Percentiles rank a stretch among this genome's conserved stretches.
phyloP scores from a whole-genome alignment of 371 early-diverging fungal genomes.

The Lichtheimia ornata region DNA sequence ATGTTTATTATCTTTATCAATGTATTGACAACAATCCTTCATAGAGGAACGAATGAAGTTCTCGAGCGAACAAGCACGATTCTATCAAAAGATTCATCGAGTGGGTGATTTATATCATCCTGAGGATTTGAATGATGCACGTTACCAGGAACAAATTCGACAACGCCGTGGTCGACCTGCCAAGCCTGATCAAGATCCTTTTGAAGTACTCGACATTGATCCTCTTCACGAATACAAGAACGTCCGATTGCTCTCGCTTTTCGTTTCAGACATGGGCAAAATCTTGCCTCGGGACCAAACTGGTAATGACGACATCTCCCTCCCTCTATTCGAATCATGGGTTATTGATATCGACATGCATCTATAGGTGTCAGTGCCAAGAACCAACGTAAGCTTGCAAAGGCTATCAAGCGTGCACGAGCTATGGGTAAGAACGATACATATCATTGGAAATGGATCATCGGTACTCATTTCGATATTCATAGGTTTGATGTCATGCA shows the following conservation, averaged over 20 bases:
- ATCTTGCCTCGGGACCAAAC: conserved; percentile 78
- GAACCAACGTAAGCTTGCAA: conserved; percentile 77
- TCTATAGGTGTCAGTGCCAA: conserved; percentile 64
- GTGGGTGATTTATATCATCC: conserved; percentile 56
- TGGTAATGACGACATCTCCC: conserved; percentile 28
- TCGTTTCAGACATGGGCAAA: conserved; percentile 81
- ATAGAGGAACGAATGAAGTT: conserved; percentile 34
- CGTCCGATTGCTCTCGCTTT: conserved; percentile 64
- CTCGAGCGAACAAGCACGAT: conserved; percentile 29
- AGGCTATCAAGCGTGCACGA: conserved; percentile 84
- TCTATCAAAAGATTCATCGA: conserved; percentile 40
- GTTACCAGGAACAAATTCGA: conserved; percentile 41
- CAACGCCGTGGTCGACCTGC: conserved; percentile 31
- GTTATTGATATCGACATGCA: background rate
- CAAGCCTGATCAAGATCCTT: conserved; percentile 57
- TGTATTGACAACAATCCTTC: background rate
- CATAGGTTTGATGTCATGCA: conserved; percentile 52
- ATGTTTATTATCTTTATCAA: background rate
- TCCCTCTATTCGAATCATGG: no score
- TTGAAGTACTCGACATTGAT: conserved; percentile 65
- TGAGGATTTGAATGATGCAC: conserved; percentile 51
- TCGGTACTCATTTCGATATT: background rate
- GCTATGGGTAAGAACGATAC: conserved; percentile 67
- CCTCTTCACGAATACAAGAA: conserved; percentile 82
- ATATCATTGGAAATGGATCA: background rate